A percentile compares a stretch with the other conserved stretches of the same genome.
phyloP scores from a whole-genome alignment of 2,329 filamentous ascomycete genomes.

The Colletotrichum lini region DNA sequence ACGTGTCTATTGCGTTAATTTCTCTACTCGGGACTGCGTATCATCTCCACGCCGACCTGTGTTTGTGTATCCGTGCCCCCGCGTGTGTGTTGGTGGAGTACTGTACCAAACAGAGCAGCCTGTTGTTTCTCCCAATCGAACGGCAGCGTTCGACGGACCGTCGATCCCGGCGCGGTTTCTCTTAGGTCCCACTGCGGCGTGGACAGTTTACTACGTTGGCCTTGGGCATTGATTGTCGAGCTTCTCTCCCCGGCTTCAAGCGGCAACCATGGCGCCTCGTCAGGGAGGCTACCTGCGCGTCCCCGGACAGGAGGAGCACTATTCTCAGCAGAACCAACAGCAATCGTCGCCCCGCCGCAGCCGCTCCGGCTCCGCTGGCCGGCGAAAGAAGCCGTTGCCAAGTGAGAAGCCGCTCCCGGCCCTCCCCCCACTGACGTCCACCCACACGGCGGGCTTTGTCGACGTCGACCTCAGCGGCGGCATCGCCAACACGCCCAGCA shows the following conservation, averaged over 20 bases:
- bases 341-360: slow-evolving; percentile 10
- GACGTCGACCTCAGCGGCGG: slow-evolving; percentile 22
- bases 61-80: neutral
- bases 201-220: neutral
- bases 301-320: slow-evolving; percentile 36
- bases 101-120: neutral
- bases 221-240: neutral
- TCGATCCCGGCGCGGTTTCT: neutral
- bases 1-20: neutral
- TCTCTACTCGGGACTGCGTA: slow-evolving; percentile 3
- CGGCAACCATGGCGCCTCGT: slow-evolving; percentile 27
- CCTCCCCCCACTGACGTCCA: slow-evolving; percentile 34
- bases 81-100: slow-evolving; percentile 5
- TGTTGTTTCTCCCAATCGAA: slow-evolving; percentile 1
- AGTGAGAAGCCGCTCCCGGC: slow-evolving; percentile 43
- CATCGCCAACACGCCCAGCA: slow-evolving; percentile 9
- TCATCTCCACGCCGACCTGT: slow-evolving; percentile 1
- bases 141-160: slow-evolving; percentile 2
- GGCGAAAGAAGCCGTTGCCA: slow-evolving; percentile 41
- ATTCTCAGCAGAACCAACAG: slow-evolving; percentile 1
- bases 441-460: slow-evolving; percentile 21
- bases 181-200: neutral
- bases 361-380: slow-evolving; percentile 35
- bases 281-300: slow-evolving; percentile 40
- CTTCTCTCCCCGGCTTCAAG: neutral